A percentile compares a stretch with the other conserved stretches of the same genome.
These are phyloP conservation scores for Thalassiosira exigua DNA, from an alignment of 352 stramenopile genomes.

Conservation along the genomic window DNA sequence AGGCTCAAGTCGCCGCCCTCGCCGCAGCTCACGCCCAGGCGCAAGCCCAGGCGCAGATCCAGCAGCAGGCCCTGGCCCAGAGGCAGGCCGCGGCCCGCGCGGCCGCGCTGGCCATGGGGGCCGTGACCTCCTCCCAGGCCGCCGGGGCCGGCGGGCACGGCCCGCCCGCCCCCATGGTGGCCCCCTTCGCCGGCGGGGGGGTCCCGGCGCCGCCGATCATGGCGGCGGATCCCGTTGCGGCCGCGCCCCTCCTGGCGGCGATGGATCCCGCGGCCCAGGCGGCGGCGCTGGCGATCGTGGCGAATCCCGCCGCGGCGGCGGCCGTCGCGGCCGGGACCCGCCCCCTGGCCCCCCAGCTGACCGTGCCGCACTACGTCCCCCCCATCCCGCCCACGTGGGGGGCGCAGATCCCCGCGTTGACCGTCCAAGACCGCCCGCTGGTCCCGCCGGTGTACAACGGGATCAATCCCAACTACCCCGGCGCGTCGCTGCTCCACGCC, in stretches of 20 bases:
- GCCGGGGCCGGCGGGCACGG: not conserved
- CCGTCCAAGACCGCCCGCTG: constrained; percentile 76
- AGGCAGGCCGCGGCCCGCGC: not conserved
- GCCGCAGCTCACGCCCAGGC: too few relatives aligned
- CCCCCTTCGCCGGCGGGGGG: not conserved
- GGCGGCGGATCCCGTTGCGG: constrained; percentile 7
- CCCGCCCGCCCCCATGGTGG: not conserved
- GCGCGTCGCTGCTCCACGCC: constrained; percentile 57
- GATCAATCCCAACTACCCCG: constrained; percentile 83
- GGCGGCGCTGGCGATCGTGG: not conserved
- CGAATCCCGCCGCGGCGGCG: not conserved
- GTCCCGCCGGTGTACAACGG: constrained; percentile 80
- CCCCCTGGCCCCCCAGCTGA: constrained; percentile 22
- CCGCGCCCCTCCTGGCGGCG: constrained; percentile 1
- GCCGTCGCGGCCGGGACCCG: not conserved
- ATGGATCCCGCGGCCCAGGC: not conserved
- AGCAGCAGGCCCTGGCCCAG: constrained; percentile 7
- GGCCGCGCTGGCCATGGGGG: constrained; percentile 2
- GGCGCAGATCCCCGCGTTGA: constrained; percentile 30
- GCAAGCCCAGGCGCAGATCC: constrained; percentile 9
- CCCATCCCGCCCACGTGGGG: constrained; percentile 46
- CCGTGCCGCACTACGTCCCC: constrained; percentile 51
- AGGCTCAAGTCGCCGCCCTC: not conserved
- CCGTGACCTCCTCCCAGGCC: not conserved
- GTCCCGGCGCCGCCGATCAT: not conserved